Base-by-base conservation (phyloP, 169 alveolate species). In the Plasmodium knowlesi region DNA sequence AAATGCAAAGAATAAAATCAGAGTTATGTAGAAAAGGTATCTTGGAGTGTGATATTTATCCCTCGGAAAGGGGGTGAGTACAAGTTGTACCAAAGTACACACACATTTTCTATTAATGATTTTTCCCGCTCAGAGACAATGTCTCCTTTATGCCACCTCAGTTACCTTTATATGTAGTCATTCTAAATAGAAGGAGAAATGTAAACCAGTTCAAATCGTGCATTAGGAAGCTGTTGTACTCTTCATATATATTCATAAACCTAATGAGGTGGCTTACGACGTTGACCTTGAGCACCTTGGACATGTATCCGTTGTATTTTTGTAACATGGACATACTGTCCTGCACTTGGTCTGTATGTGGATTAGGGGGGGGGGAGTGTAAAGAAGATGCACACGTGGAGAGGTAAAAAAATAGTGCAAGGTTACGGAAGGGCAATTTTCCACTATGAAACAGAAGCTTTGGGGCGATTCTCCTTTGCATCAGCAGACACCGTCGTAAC, bases 141-240 rank as follows among this genome's bases (percentile, higher is more conserved):
- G 37, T 16, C 0, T 1, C 43, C 32, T 70, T 70, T 83, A 5
- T 50, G 41, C 61, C 70, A 41, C 9, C 3, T 2, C 28, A 86
- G 10, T 32, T 86, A 86, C 93, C 86, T 34, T 46, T 46, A 34
- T 86, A 86, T 30, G 93, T 22, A 16, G 86, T 74, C 79, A 86
- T 74, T 41, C 93, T 73, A 54, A 86, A 86, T 9, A 86, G 41
- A 43, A 86, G 74, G 19, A 86, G 80, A 28, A 86, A 86, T 2
- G 93, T 86, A 25, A 74, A 86, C 93, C 93, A 86, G 43, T 86
- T 74, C 46, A 74, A 34, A 39, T 86, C 93, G 81, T 86, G 93
- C 93, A 86, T 86, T 50, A 86, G 67, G 72, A 73, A 86, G 37
- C 43, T 86, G 46, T 43, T 34, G 70, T 86, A 86, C 43, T 78